Evolutionary conservation across 768 basidiomycete species (phyloP).

Genomic region (Pholiota microspora): DNA sequence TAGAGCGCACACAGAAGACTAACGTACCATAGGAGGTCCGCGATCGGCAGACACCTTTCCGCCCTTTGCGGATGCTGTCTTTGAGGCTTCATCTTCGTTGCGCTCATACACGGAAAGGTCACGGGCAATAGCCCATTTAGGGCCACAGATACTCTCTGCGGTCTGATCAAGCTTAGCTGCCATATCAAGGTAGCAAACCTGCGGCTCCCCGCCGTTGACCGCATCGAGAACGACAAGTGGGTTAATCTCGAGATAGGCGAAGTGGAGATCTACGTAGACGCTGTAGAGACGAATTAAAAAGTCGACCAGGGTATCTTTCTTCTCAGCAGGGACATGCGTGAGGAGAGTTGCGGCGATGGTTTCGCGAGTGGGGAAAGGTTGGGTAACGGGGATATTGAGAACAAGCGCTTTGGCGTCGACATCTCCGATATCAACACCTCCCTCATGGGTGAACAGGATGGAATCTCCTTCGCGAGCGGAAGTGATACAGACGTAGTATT

Average conservation of each 20-base stretch:
- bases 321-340: constrained; percentile 74
- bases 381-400: constrained; percentile 74
- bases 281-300: constrained; percentile 94
- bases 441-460: constrained; percentile 98
- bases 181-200: constrained; percentile 98
- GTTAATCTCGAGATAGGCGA: constrained; percentile 99
- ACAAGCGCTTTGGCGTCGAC: constrained; percentile 96
- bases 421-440: constrained; percentile 98
- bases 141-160: constrained; percentile 95
- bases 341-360: constrained; percentile 75
- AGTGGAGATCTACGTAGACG: constrained; percentile 98
- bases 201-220: constrained; percentile 60
- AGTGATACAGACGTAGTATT: constrained; percentile 98
- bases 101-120: constrained; percentile 75
- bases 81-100: constrained; percentile 36
- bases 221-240: constrained; percentile 93
- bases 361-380: constrained; percentile 80
- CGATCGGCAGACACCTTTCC: constrained; percentile 78
- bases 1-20: not conserved
- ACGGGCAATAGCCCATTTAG: constrained; percentile 98
- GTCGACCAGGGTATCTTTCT: constrained; percentile 91
- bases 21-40: constrained; percentile 89
- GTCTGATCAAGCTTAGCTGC: constrained; percentile 99
- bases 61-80: constrained; percentile 40
- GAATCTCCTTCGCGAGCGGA: constrained; percentile 92